A percentile compares a stretch with the other conserved stretches of the same genome.
These are phyloP conservation scores for Apiospora saccharicola DNA, from an alignment of 2,329 filamentous ascomycete species.

Conservation along the genomic window DNA sequence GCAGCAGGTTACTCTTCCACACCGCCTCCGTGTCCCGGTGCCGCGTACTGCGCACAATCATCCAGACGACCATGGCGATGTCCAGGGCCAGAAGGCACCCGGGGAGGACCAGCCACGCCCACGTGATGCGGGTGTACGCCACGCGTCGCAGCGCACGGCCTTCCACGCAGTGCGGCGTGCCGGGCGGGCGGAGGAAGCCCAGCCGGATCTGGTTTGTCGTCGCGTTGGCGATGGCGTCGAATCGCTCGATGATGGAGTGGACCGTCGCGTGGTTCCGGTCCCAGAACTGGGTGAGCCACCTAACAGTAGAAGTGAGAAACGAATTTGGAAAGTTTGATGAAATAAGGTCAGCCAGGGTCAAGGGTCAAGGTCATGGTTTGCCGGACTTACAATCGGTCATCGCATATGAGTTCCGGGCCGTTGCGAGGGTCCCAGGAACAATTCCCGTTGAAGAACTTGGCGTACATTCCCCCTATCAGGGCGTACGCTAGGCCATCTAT, in stretches of 20 bases:
- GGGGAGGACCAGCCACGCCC: background rate
- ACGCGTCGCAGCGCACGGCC: background rate
- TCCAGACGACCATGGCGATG: background rate
- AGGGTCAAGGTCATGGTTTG: too few relatives aligned
- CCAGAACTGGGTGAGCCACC: conserved; percentile 7
- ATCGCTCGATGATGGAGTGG: background rate
- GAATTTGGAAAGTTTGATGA: too few relatives aligned
- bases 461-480: background rate
- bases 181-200: background rate
- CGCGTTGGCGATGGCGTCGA: background rate
- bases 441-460: background rate
- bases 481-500: background rate
- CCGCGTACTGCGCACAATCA: background rate
- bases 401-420: background rate
- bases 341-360: too few relatives aligned
- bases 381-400: background rate
- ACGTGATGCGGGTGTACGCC: background rate
- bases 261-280: background rate
- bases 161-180: background rate
- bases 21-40: background rate
- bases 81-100: background rate
- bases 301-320: background rate
- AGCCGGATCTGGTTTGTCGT: conserved; percentile 14
- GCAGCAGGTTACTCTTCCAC: conserved; percentile 21
- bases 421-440: background rate